Evolutionary conservation across 179 eudicot genomes (phyloP), one percentile per base, ranked within the genome.

Genomic region (Dionaea muscipula): DNA sequence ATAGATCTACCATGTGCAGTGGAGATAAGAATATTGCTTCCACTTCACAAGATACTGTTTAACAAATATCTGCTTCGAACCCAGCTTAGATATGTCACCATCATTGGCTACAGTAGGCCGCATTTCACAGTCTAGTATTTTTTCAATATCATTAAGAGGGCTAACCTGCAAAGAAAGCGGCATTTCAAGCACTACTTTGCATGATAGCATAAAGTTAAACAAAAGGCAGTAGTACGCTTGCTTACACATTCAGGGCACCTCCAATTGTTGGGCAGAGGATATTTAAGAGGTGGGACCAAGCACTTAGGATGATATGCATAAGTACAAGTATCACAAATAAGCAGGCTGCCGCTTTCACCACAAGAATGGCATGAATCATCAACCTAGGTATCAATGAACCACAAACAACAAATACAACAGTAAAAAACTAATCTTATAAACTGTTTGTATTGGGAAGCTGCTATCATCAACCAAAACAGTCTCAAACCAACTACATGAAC

Each of bases 201-300:
- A 69, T 17, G 48, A 50, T 27, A 2, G 23, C 21, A 19, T 25
- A n/a, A 48, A 10, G 39, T 39, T 6, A 25, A 26, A 48, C 21
- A 15, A 36, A 17, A 68, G 28, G 1, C 15, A 35, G 24, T 38
- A 53, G 24, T 26, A 39, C 21, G 59, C 63, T 59, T 60, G 46
- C 94, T 47, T 87, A 93, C 96, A 63, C 96, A 93, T 81, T 88
- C 94, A 51, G 95, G 94, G 63, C 96, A 88, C 48, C 77, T 80
- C 96, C 99, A 93, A 70, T 51, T 69, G 68, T 60, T 67, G 44
- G 94, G 94, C 59, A 67, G 68, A 60, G 96, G 94, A 61, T 79
- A 86, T 82, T 81, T 93, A 51, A 84, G 17, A 7, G 84, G 76
- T 19, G 88, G 85, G 51, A 79, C 51, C 68, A 93, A 74, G 68